phyloP scores from a whole-genome alignment of 306 rosid species.

The Malus asiatica region DNA sequence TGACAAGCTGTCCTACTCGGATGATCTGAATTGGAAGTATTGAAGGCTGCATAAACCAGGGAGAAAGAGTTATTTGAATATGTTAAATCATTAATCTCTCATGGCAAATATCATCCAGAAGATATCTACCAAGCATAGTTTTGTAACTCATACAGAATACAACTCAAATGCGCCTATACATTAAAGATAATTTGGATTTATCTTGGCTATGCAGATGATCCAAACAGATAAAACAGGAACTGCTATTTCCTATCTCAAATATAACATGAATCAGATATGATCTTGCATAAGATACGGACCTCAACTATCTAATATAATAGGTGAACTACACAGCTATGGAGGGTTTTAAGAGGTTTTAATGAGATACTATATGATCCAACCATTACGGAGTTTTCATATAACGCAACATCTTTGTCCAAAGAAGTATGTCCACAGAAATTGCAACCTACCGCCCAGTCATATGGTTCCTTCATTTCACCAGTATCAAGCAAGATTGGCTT shows the following conservation, averaged over 20 bases:
- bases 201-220: neutral
- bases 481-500: conserved; percentile 93
- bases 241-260: neutral
- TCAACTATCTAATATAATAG: neutral
- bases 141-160: neutral
- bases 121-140: conserved; percentile 1
- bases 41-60: conserved; percentile 64
- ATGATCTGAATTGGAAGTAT: conserved; percentile 91
- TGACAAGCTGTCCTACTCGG: conserved; percentile 65
- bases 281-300: neutral
- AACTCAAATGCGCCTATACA: neutral
- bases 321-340: neutral
- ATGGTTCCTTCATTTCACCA: conserved; percentile 85
- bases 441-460: conserved; percentile 93
- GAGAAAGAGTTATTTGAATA: neutral
- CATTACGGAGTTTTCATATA: neutral
- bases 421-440: neutral
- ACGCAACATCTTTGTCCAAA: conserved; percentile 1
- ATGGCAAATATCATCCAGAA: neutral
- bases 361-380: conserved; percentile 2
- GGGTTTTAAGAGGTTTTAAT: neutral
- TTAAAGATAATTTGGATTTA: neutral
- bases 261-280: neutral
- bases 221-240: neutral
- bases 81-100: neutral